Evolutionary conservation across 805 yeast species (phyloP).

Genomic region (Pichia nanzhaoensis): DNA sequence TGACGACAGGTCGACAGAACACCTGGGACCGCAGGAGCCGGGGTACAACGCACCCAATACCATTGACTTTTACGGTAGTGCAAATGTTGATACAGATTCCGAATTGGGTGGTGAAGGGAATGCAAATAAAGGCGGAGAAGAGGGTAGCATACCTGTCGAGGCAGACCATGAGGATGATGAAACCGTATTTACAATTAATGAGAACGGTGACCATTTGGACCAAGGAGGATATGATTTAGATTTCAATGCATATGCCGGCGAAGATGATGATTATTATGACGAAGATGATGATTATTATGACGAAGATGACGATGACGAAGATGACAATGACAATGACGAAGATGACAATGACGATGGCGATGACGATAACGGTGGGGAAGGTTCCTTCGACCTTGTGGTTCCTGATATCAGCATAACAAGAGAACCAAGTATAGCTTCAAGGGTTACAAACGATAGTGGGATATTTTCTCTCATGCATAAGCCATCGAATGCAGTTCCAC

Average conservation of each 20-base stretch:
- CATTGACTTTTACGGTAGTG: conserved; percentile 1
- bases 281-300: neutral
- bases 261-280: neutral
- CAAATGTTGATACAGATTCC: neutral
- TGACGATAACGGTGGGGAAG: conserved; percentile 7
- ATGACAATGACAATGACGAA: neutral
- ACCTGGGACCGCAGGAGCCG: too few relatives aligned
- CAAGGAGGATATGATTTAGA: neutral
- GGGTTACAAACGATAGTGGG: conserved; percentile 12
- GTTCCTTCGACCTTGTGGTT: conserved; percentile 5
- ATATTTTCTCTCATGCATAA: conserved; percentile 9
- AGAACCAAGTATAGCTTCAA: conserved; percentile 14
- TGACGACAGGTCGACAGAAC: neutral
- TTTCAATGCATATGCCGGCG: conserved; percentile 2
- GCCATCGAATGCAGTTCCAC: conserved; percentile 2
- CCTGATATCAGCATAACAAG: conserved; percentile 13
- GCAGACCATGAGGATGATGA: too few relatives aligned
- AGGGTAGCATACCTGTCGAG: too few relatives aligned
- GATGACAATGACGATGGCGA: too few relatives aligned
- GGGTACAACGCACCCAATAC: neutral
- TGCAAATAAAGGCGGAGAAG: conserved; percentile 4
- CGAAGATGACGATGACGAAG: neutral
- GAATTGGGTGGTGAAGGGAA: neutral
- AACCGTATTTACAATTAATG: conserved; percentile 1
- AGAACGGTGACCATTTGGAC: conserved; percentile 1